Base-by-base conservation (phyloP, 805 yeast genomes). In the Candida caryicola region DNA sequence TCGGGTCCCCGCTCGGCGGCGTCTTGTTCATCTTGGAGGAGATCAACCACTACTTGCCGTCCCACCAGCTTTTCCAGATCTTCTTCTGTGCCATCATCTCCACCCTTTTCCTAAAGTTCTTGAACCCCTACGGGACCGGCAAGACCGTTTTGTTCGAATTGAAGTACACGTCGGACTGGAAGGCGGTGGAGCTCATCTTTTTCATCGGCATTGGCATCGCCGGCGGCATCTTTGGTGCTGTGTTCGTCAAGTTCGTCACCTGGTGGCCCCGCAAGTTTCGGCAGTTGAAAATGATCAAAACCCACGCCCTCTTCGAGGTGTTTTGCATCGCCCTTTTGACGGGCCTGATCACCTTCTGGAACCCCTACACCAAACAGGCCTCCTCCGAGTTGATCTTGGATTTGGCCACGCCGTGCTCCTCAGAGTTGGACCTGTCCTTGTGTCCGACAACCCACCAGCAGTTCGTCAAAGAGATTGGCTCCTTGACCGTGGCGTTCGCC, bases 1-100 rank as follows among this genome's bases (percentile, higher is more conserved):
- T 77, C 56, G 82, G 82, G 0, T 71, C 78, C 1, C 82, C 82
- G 2, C 52, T 77, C 6, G 82, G 82, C 2, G 82, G 81, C 1
- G 80, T 77, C 2, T 51, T 77, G 16, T 77, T 77, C 51, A 69
- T 74, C 17, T 59, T 77, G 35, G 82, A 77, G 46, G 82, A 77
- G 42, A 79, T 77, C 10, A 71, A 75, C 41, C 73, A 77, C 51
- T 73, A 75, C 41, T 60, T 77, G 29, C 76, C 81, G 4, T 74
- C 78, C 5, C 69, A 72, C 37, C 80, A 76, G 39, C 55, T 77
- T 10, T 75, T 77, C 52, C 69, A 76, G 31, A 66, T 75, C 13
- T 77, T 77, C 52, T 69, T 76, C 43, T 76, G 81, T 54, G 79
- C 82, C 10, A 73, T 77, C 39, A 63, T 66, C 16, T 72, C 80